Conservation (phyloP, 148 eudicot species). For the Linanthus parryae region DNA sequence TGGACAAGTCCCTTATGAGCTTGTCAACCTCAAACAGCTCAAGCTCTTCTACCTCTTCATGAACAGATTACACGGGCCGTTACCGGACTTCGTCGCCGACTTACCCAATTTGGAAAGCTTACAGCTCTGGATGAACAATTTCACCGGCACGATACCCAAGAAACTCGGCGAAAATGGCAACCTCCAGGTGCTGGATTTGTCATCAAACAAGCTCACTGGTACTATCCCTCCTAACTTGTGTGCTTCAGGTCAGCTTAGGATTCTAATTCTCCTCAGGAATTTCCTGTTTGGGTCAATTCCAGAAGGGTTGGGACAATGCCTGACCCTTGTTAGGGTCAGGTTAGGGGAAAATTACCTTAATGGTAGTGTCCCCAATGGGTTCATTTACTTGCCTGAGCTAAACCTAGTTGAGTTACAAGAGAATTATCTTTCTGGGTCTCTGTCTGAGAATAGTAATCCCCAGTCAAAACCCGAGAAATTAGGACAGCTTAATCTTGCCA, state of each 20-base stretch:
- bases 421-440: slow-evolving; percentile 59
- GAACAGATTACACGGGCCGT: slow-evolving; percentile 80
- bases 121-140: slow-evolving; percentile 84
- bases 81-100: slow-evolving; percentile 75
- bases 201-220: slow-evolving; percentile 95
- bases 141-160: slow-evolving; percentile 70
- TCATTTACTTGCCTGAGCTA: slow-evolving; percentile 75
- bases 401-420: slow-evolving; percentile 72
- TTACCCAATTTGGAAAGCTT: slow-evolving; percentile 50
- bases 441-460: slow-evolving; percentile 42
- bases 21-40: slow-evolving; percentile 37
- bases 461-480: slow-evolving; percentile 32
- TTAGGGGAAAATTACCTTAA: slow-evolving; percentile 80
- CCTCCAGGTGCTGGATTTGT: slow-evolving; percentile 67
- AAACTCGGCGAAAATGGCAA: slow-evolving; percentile 59
- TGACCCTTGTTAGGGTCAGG: slow-evolving; percentile 67
- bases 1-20: slow-evolving; percentile 77
- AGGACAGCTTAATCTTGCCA: slow-evolving; percentile 63
- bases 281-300: slow-evolving; percentile 89
- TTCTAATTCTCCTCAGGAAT: slow-evolving; percentile 62
- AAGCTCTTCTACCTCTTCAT: slow-evolving; percentile 68
- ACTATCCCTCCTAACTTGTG: slow-evolving; percentile 78
- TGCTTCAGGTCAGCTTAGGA: slow-evolving; percentile 46
- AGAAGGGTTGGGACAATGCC: slow-evolving; percentile 53
- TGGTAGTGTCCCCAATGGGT: slow-evolving; percentile 81